Percentiles rank a stretch among this genome's conserved stretches.
phyloP scores from a whole-genome alignment of 257 asterid genomes.

The Perilla frutescens region DNA sequence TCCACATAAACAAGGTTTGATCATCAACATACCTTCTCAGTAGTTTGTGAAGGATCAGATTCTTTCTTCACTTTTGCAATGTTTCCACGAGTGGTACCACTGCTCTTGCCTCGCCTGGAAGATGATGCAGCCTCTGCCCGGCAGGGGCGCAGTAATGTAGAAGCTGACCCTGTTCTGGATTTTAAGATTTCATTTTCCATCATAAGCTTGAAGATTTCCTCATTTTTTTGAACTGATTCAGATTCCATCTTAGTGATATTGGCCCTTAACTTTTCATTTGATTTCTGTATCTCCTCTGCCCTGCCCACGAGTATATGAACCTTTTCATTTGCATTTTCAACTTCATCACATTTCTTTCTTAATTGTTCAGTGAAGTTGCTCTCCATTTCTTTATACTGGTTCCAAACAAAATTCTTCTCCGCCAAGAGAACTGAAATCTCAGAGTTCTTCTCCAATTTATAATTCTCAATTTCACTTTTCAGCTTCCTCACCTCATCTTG shows the following conservation, averaged over 20 bases:
- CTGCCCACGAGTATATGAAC: conserved; percentile 44
- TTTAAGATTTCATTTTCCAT: conserved; percentile 56
- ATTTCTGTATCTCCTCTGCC: conserved; percentile 56
- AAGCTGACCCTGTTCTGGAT: conserved; percentile 42
- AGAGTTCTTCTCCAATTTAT: conserved; percentile 46
- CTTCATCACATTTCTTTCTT: conserved; percentile 52
- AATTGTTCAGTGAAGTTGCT: conserved; percentile 48
- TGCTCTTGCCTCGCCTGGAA: conserved; percentile 36
- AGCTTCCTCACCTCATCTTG: conserved; percentile 58
- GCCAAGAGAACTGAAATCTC: conserved; percentile 65
- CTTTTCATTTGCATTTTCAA: conserved; percentile 62
- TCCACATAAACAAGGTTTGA: neutral
- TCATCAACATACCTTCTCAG: conserved; percentile 51
- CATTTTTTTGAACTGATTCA: conserved; percentile 51
- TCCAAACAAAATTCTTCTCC: conserved; percentile 81
- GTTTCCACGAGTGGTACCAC: conserved; percentile 30
- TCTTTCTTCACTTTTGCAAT: conserved; percentile 45
- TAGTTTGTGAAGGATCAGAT: conserved; percentile 37
- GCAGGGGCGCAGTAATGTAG: conserved; percentile 56
- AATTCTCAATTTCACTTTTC: conserved; percentile 58
- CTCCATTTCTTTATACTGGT: conserved; percentile 75
- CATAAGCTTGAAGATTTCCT: conserved; percentile 54
- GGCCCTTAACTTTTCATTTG: conserved; percentile 49
- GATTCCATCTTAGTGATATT: conserved; percentile 54
- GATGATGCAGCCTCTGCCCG: conserved; percentile 33